Evolutionary conservation across 2,329 filamentous ascomycete species (phyloP).

Genomic region (Zymoseptoria tritici): DNA sequence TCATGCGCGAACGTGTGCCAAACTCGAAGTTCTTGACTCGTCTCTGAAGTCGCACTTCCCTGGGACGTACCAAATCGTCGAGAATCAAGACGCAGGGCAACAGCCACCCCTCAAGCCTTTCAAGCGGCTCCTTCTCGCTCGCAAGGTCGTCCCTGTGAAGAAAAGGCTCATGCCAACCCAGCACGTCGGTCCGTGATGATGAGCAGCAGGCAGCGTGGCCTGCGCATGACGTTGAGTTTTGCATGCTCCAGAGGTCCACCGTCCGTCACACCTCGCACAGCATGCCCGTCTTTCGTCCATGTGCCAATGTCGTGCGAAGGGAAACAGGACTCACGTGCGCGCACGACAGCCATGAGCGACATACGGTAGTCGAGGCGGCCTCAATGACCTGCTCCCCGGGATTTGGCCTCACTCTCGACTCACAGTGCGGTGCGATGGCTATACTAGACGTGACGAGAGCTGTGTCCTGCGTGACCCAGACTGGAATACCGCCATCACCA

Average conservation of each 20-base stretch:
- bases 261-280: neutral
- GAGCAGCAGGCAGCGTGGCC: no score
- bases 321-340: neutral
- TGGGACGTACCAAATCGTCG: neutral
- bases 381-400: neutral
- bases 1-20: no score
- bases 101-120: neutral
- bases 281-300: neutral
- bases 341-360: neutral
- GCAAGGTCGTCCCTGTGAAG: no score
- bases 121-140: no score
- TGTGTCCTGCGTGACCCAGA: neutral
- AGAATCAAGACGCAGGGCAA: neutral
- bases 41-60: no score
- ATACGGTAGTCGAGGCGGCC: neutral
- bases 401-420: neutral
- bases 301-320: neutral
- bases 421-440: neutral
- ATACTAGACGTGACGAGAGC: neutral
- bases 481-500: neutral
- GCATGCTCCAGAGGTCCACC: no score
- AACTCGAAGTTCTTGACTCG: neutral
- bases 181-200: no score
- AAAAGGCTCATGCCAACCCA: no score
- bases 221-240: no score